Conservation (phyloP, 23 red algal species). For the Gracilariopsis chorda region DNA sequence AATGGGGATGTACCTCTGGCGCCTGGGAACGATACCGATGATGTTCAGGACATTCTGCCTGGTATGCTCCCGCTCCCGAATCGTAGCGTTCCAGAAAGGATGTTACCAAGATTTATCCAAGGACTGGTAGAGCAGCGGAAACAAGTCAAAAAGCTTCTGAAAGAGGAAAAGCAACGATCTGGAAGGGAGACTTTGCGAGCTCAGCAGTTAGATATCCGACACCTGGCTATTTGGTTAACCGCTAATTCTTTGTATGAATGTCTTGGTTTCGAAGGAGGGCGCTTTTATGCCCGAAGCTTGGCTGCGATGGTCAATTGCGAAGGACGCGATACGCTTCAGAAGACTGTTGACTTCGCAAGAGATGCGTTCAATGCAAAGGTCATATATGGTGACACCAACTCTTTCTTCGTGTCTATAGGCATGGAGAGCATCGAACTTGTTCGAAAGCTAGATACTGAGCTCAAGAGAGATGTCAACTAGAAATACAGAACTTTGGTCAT, state of each 20-base stretch:
- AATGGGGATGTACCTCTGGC: background rate
- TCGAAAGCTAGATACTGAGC: slow-evolving; percentile 53
- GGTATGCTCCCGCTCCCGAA: slow-evolving; percentile 3
- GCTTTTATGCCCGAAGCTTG: slow-evolving; percentile 79
- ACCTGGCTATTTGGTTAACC: slow-evolving; percentile 92
- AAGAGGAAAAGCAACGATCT: slow-evolving; percentile 51
- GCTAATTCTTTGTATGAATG: slow-evolving; percentile 98
- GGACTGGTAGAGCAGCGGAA: slow-evolving; percentile 75
- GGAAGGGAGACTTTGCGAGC: slow-evolving; percentile 32
- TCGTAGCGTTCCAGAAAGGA: slow-evolving; percentile 26
- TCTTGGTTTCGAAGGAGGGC: slow-evolving; percentile 81
- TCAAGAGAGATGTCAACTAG: slow-evolving; percentile 90
- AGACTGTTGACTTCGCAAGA: slow-evolving; percentile 82
- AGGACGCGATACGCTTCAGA: slow-evolving; percentile 89
- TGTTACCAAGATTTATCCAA: slow-evolving; percentile 88
- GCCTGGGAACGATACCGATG: background rate
- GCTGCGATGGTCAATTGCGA: slow-evolving; percentile 86
- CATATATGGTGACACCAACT: slow-evolving; percentile 99
- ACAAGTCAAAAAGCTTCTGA: slow-evolving; percentile 74
- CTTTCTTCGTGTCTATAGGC: slow-evolving; percentile 88
- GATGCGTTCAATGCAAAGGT: slow-evolving; percentile 73
- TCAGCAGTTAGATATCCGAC: slow-evolving; percentile 76
- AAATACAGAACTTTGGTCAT: slow-evolving; percentile 93
- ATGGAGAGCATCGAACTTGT: slow-evolving; percentile 65
- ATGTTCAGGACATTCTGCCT: background rate